Evolutionary conservation across 2,329 filamentous ascomycete genomes (phyloP).

Genomic region (Onygenales sp.): DNA sequence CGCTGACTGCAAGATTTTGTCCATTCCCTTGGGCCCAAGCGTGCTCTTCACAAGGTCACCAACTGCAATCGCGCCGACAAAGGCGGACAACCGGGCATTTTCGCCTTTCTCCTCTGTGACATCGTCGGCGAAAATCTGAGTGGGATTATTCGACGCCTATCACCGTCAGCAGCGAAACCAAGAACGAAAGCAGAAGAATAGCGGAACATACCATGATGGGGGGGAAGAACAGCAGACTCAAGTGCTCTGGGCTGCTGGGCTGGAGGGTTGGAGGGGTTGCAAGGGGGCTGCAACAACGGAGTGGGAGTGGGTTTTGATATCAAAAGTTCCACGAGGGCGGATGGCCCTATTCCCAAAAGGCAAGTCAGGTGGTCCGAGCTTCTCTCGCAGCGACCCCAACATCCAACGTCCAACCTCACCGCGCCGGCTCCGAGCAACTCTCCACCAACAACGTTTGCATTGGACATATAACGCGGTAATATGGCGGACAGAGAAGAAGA

Average conservation of each 20-base stretch:
- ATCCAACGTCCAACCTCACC: too few species aligned
- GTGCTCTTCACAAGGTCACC: slow-evolving; percentile 97
- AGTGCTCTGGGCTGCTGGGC: neutral
- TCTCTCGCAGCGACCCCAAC: neutral
- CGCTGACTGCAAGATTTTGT: slow-evolving; percentile 95
- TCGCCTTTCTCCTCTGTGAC: slow-evolving; percentile 97
- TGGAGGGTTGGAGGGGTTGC: neutral
- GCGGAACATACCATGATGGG: slow-evolving; percentile 9
- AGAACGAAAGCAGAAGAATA: neutral
- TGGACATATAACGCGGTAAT: neutral
- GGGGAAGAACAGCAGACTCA: neutral
- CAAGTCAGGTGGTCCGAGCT: slow-evolving; percentile 6
- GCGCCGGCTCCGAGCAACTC: too few species aligned
- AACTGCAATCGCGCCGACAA: slow-evolving; percentile 95
- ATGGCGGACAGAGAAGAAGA: slow-evolving; percentile 21
- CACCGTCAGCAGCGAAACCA: slow-evolving; percentile 3
- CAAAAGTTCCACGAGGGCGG: neutral
- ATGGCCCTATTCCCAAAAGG: neutral
- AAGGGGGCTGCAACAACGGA: neutral
- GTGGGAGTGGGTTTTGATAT: neutral
- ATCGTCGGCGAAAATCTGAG: slow-evolving; percentile 95
- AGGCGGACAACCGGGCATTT: slow-evolving; percentile 96
- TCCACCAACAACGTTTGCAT: too few species aligned
- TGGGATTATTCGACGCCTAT: slow-evolving; percentile 57
- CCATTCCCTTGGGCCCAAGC: slow-evolving; percentile 95